Percentiles rank a stretch among this genome's conserved stretches.
These are phyloP conservation scores for Colletotrichum sp. DNA, from an alignment of 2,329 filamentous ascomycete species.

Conservation along the genomic window DNA sequence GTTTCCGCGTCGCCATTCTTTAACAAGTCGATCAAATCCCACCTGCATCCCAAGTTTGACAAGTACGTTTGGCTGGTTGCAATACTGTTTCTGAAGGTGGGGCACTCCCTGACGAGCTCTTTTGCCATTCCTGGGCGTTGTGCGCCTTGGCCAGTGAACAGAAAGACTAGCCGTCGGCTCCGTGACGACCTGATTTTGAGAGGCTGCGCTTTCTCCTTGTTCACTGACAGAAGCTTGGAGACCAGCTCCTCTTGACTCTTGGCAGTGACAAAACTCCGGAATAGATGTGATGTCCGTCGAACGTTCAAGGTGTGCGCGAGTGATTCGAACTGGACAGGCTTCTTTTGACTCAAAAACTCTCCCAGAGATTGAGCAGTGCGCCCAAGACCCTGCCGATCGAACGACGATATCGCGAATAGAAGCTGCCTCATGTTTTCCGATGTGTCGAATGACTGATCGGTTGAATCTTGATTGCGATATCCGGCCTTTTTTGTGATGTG, in stretches of 20 bases:
- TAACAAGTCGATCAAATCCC: neutral
- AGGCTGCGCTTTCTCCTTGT: neutral
- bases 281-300: neutral
- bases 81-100: constrained; percentile 28
- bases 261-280: constrained; percentile 13
- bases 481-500: neutral
- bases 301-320: neutral
- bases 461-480: neutral
- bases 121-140: constrained; percentile 35
- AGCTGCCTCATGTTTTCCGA: neutral
- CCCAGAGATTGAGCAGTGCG: neutral
- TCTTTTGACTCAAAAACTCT: neutral
- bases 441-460: neutral
- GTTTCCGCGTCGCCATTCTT: neutral
- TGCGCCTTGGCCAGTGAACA: constrained; percentile 41
- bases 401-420: neutral
- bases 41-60: neutral
- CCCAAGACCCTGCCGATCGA: neutral
- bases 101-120: constrained; percentile 27
- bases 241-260: constrained; percentile 17
- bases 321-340: neutral
- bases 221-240: neutral
- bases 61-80: neutral
- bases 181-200: neutral
- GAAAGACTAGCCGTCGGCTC: constrained; percentile 16